phyloP scores from a whole-genome alignment of 1,284 basidiomycete genomes.

The Stereum hirsutum region DNA sequence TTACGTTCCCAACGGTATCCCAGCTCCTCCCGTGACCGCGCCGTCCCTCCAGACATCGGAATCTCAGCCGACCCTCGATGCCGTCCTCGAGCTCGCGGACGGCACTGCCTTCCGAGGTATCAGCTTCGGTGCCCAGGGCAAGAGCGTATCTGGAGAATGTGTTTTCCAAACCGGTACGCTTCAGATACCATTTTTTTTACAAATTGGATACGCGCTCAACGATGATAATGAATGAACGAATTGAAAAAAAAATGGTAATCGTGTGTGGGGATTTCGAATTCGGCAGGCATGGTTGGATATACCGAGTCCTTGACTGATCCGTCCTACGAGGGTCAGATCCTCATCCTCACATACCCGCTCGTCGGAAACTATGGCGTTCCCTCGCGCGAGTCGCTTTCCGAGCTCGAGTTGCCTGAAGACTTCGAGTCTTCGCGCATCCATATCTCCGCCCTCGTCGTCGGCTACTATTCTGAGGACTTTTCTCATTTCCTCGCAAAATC shows the following conservation, averaged over 20 bases:
- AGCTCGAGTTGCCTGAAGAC: slow-evolving; percentile 51
- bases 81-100: slow-evolving; percentile 87
- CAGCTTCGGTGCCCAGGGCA: slow-evolving; percentile 88
- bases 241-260: too few species aligned
- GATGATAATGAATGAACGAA: too few species aligned
- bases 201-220: slow-evolving; percentile 5
- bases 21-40: slow-evolving; percentile 44
- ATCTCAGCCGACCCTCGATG: slow-evolving; percentile 27
- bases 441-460: slow-evolving; percentile 85
- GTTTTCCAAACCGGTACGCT: slow-evolving; percentile 98
- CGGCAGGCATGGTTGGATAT: slow-evolving; percentile 95
- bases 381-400: slow-evolving; percentile 50
- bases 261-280: too few species aligned
- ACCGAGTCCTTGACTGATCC: slow-evolving; percentile 98
- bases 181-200: slow-evolving; percentile 3
- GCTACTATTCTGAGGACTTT: slow-evolving; percentile 92
- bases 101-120: slow-evolving; percentile 85
- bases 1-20: slow-evolving; percentile 28
- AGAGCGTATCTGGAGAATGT: slow-evolving; percentile 94
- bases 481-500: slow-evolving; percentile 92
- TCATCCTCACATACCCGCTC: slow-evolving; percentile 95
- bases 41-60: slow-evolving; percentile 21
- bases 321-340: slow-evolving; percentile 97
- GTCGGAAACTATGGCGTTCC: slow-evolving; percentile 99
- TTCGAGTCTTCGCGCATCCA: slow-evolving; percentile 97